phyloP scores from a whole-genome alignment of 495 filamentous ascomycete species.

The Xeromyces bisporus region DNA sequence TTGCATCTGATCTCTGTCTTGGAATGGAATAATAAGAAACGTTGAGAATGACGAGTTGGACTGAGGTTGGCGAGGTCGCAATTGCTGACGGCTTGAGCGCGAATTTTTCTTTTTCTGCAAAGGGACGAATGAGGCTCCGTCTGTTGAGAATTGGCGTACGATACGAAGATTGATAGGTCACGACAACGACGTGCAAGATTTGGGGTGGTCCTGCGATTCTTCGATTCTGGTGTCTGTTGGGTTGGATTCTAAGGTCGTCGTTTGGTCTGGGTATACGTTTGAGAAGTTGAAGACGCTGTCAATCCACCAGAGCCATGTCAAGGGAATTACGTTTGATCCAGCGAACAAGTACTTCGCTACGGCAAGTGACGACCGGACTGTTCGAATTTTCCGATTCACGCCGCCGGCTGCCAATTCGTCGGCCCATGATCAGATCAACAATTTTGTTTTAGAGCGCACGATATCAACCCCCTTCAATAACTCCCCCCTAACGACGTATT shows the following conservation, averaged over 20 bases:
- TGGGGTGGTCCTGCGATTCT: slow-evolving; percentile 93
- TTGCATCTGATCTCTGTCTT: slow-evolving; percentile 2
- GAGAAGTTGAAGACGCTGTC: slow-evolving; percentile 89
- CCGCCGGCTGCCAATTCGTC: slow-evolving; percentile 84
- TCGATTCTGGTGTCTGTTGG: slow-evolving; percentile 92
- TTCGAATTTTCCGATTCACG: slow-evolving; percentile 92
- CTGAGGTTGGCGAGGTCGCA: not conserved
- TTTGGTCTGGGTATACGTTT: slow-evolving; percentile 95
- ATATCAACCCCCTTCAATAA: slow-evolving; percentile 71
- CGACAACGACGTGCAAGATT: slow-evolving; percentile 96
- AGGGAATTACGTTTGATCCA: slow-evolving; percentile 94
- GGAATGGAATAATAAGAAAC: not conserved
- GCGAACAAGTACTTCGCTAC: slow-evolving; percentile 99
- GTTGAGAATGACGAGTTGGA: not conserved
- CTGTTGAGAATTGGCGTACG: slow-evolving; percentile 94
- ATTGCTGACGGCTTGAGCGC: not conserved
- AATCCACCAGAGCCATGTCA: slow-evolving; percentile 90
- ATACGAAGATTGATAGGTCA: slow-evolving; percentile 83
- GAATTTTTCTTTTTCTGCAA: slow-evolving; percentile 2
- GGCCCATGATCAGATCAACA: slow-evolving; percentile 83
- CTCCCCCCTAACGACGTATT: slow-evolving; percentile 91
- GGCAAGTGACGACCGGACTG: slow-evolving; percentile 86
- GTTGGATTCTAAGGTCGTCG: slow-evolving; percentile 91
- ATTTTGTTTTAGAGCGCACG: slow-evolving; percentile 79
- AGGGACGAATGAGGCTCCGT: slow-evolving; percentile 81